Conservation (phyloP, 78 protist genomes). For the Dictyostelium firmibasis region DNA sequence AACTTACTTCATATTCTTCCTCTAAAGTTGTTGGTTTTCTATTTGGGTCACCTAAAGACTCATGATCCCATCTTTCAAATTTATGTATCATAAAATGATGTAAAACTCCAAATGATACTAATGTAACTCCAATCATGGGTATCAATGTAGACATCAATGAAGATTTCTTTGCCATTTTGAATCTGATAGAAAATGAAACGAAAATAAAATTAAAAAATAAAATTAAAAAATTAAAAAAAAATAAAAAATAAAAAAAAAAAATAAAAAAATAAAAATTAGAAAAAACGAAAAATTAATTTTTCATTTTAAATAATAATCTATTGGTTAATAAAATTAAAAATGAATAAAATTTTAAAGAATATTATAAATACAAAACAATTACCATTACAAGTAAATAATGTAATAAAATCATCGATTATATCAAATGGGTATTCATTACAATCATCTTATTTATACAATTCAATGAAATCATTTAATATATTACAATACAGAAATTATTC, state of each 20-base stretch:
- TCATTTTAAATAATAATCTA: neutral
- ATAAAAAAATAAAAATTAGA: neutral
- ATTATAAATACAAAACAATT: neutral
- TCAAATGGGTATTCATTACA: too few species aligned
- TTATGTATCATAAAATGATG: conserved; percentile 69
- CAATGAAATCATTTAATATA: neutral
- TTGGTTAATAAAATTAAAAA: too few species aligned
- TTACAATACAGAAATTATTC: neutral
- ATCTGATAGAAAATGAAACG: neutral
- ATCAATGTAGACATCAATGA: neutral
- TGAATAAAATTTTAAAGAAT: neutral
- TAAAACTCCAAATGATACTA: conserved; percentile 20
- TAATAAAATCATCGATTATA: neutral
- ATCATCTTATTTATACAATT: neutral
- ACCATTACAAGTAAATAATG: neutral
- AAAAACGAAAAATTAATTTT: neutral
- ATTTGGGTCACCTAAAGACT: conserved; percentile 60
- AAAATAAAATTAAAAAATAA: neutral
- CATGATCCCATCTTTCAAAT: conserved; percentile 56
- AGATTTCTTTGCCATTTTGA: neutral
- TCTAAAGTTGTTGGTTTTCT: conserved; percentile 24
- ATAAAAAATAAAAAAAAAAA: neutral
- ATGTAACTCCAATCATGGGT: conserved; percentile 49
- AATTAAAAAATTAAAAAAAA: neutral
- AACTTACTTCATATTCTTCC: conserved; percentile 65